These are phyloP conservation scores for Fremontodendron californicum DNA, from an alignment of 345 rosid species.

Conservation along the genomic window DNA sequence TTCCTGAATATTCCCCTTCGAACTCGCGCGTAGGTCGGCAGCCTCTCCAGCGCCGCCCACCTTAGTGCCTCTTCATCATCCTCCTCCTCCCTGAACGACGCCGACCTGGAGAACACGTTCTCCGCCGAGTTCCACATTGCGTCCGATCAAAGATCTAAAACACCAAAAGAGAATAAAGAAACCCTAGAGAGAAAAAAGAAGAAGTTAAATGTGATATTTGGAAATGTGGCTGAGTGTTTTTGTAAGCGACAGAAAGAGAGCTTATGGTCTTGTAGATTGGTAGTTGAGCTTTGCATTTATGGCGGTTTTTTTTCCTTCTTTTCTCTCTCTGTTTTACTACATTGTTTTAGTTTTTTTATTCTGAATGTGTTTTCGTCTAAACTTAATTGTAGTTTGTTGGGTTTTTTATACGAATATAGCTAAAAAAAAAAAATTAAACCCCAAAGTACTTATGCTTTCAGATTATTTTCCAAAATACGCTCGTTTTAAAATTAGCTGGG, in stretches of 20 bases:
- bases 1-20: slow-evolving; percentile 77
- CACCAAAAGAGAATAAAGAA: not conserved
- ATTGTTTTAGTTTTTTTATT: not conserved
- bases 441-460: too few species aligned
- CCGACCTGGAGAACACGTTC: slow-evolving; percentile 58
- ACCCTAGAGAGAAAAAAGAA: not conserved
- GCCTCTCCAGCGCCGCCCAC: slow-evolving; percentile 89
- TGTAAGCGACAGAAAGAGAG: not conserved
- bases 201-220: not conserved
- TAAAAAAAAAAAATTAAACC: too few species aligned
- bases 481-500: too few species aligned
- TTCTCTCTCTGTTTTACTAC: not conserved
- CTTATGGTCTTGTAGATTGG: slow-evolving; percentile 26
- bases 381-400: not conserved
- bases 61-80: slow-evolving; percentile 83
- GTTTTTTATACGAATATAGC: too few species aligned
- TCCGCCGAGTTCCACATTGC: slow-evolving; percentile 83
- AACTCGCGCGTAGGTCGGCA: slow-evolving; percentile 70
- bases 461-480: too few species aligned
- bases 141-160: slow-evolving; percentile 19
- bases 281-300: slow-evolving; percentile 60
- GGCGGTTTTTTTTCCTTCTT: slow-evolving; percentile 16
- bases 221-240: slow-evolving; percentile 2
- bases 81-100: slow-evolving; percentile 53
- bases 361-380: not conserved